phyloP scores from a whole-genome alignment of 768 basidiomycete species.

The Floccularia luteovirens region DNA sequence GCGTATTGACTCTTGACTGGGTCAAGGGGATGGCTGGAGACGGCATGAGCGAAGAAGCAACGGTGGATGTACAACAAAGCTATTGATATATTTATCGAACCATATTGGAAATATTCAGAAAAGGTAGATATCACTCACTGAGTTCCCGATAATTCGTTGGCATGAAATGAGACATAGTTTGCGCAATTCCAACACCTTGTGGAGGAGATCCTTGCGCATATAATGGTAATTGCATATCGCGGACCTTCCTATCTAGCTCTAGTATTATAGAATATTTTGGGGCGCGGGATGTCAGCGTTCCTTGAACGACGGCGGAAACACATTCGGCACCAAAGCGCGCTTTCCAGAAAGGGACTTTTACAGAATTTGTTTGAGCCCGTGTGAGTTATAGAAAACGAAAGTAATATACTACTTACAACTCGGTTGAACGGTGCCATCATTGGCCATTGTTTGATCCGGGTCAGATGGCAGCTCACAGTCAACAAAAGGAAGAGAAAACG shows the following conservation, averaged over 20 bases:
- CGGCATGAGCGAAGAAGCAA: conserved; percentile 70
- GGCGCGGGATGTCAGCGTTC: conserved; percentile 55
- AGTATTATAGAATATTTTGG: conserved; percentile 57
- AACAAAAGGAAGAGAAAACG: conserved; percentile 64
- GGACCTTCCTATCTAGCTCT: conserved; percentile 59
- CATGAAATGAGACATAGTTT: conserved; percentile 73
- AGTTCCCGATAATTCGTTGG: conserved; percentile 65
- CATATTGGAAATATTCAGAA: conserved; percentile 17
- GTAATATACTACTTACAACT: conserved; percentile 45
- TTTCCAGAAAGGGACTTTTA: conserved; percentile 60
- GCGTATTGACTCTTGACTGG: conserved; percentile 65
- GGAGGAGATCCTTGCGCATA: conserved; percentile 49
- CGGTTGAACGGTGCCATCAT: conserved; percentile 47
- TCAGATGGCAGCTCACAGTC: conserved; percentile 65
- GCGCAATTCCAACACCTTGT: conserved; percentile 39
- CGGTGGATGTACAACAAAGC: conserved; percentile 72
- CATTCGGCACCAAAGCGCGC: conserved; percentile 61
- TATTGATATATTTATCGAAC: conserved; percentile 15
- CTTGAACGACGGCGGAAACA: conserved; percentile 61
- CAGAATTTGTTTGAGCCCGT: neutral
- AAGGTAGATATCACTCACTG: conserved; percentile 31
- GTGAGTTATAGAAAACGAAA: conserved; percentile 10
- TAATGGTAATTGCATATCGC: conserved; percentile 58
- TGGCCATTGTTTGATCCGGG: conserved; percentile 46
- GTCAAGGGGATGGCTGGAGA: conserved; percentile 54